phyloP scores from a whole-genome alignment of 441 rosid genomes.

The Melianthus villosus region DNA sequence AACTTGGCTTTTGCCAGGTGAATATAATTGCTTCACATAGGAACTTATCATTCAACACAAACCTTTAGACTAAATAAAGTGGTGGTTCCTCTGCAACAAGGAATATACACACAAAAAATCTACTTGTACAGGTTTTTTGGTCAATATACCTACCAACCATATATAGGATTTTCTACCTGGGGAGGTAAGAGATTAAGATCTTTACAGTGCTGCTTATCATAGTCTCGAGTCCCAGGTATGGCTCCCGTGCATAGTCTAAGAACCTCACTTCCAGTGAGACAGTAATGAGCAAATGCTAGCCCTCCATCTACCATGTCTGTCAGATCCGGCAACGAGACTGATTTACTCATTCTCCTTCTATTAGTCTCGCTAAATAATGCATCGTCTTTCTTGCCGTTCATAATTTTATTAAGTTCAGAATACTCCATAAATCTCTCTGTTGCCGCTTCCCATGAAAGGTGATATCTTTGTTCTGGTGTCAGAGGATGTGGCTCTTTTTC shows the following conservation, averaged over 20 bases:
- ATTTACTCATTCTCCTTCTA: conserved; percentile 21
- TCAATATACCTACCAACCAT: conserved; percentile 44
- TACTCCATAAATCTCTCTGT: conserved; percentile 75
- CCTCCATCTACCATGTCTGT: conserved; percentile 62
- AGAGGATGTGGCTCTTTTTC: conserved; percentile 73
- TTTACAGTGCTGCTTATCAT: conserved; percentile 68
- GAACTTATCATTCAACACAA: no score
- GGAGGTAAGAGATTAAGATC: conserved; percentile 73
- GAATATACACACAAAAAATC: no score
- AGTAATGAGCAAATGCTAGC: conserved; percentile 72
- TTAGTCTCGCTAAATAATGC: conserved; percentile 10
- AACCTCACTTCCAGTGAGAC: conserved; percentile 74
- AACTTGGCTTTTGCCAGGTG: no score
- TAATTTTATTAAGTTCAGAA: conserved; percentile 54
- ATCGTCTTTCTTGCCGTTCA: conserved; percentile 17
- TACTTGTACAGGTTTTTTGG: background rate
- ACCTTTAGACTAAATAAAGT: no score
- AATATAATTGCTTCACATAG: no score
- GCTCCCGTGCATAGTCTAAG: conserved; percentile 73
- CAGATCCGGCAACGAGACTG: conserved; percentile 41
- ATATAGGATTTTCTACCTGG: conserved; percentile 69
- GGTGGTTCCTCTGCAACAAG: no score
- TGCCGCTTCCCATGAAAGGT: conserved; percentile 94
- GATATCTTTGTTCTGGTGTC: conserved; percentile 57
- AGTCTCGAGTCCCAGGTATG: conserved; percentile 62